These are phyloP conservation scores for Salix caprea DNA, from an alignment of 345 rosid species.

Conservation along the genomic window DNA sequence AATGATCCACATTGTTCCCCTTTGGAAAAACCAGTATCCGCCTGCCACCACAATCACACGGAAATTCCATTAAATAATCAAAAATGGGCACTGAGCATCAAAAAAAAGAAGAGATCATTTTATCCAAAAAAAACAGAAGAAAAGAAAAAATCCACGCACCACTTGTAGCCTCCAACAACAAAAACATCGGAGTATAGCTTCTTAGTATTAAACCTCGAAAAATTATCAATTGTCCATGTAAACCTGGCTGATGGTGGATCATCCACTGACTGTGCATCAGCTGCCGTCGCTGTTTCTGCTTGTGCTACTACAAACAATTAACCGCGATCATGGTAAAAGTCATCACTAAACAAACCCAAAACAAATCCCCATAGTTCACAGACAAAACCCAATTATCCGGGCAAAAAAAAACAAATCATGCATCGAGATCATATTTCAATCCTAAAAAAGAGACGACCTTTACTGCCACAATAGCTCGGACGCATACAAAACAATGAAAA, in stretches of 20 bases:
- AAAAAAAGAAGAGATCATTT: not conserved
- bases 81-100: not conserved
- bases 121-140: not conserved
- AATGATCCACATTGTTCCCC: slow-evolving; percentile 42
- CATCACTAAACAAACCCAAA: not conserved
- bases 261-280: slow-evolving; percentile 23
- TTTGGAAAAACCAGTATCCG: slow-evolving; percentile 42
- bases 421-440: not conserved
- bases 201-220: slow-evolving; percentile 35
- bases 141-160: slow-evolving; percentile 18
- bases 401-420: not conserved
- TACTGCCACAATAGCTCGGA: not conserved
- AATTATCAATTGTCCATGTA: slow-evolving; percentile 43
- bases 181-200: slow-evolving; percentile 41
- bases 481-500: not conserved
- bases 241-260: slow-evolving; percentile 41
- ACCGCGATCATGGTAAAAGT: not conserved
- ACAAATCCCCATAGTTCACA: not conserved
- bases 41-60: slow-evolving; percentile 24
- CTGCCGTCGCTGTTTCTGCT: slow-evolving; percentile 18
- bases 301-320: slow-evolving; percentile 14
- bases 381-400: not conserved
- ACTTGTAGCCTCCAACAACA: slow-evolving; percentile 41
- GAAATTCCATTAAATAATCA: not conserved
- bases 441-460: not conserved